Percentiles rank a stretch among this genome's conserved stretches.
Evolutionary conservation across 164 flowering plant genomes (phyloP).

Genomic region (Cinnamomum micranthum): DNA sequence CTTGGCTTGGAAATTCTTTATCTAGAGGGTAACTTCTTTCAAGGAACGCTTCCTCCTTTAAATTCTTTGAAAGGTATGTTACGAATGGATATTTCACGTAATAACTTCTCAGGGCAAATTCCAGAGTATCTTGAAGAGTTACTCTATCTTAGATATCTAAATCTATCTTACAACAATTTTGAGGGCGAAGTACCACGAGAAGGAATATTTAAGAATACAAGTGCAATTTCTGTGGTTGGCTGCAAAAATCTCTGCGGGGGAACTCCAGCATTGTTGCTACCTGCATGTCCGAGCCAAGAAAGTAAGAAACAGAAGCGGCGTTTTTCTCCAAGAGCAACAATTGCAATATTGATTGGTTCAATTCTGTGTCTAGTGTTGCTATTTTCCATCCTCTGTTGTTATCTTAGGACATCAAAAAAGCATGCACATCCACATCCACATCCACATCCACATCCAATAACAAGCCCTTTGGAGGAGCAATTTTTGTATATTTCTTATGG

Average conservation of each 20-base stretch:
- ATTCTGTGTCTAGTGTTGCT: neutral
- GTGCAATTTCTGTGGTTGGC: conserved; percentile 9
- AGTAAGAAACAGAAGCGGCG: too few relatives aligned
- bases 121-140: neutral
- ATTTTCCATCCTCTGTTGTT: neutral
- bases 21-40: conserved; percentile 8
- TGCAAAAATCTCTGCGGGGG: conserved; percentile 14
- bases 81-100: conserved; percentile 4
- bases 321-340: neutral
- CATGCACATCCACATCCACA: neutral
- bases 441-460: neutral
- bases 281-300: neutral
- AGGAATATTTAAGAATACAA: conserved; percentile 7
- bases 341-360: neutral
- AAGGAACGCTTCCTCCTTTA: conserved; percentile 8
- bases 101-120: conserved; percentile 1
- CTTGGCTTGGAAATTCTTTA: neutral
- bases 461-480: neutral
- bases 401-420: neutral
- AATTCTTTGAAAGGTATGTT: conserved; percentile 3
- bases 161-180: conserved; percentile 10
- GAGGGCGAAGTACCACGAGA: conserved; percentile 10
- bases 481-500: conserved; percentile 1
- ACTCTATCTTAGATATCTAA: neutral
- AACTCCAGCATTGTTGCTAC: neutral